Conservation (phyloP, 805 yeast species). For the Ogataea naganishii region DNA sequence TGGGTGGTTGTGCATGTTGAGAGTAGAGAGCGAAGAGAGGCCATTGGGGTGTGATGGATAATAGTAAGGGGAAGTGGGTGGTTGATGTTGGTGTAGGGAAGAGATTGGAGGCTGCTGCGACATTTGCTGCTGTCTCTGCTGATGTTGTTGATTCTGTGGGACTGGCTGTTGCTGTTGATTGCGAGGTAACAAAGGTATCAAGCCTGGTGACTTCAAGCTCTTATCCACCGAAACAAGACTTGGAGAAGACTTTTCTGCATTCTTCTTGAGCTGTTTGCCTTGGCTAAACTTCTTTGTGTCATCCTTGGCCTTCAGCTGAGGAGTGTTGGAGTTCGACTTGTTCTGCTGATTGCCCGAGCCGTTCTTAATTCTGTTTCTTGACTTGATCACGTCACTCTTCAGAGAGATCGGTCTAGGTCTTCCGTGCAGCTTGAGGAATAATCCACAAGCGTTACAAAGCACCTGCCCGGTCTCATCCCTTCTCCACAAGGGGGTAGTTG, state of each 20-base stretch:
- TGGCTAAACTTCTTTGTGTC: slow-evolving; percentile 7
- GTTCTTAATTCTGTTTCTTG: slow-evolving; percentile 77
- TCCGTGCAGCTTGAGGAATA: slow-evolving; percentile 83
- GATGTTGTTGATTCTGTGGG: slow-evolving; percentile 1
- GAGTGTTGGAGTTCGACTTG: slow-evolving; percentile 44
- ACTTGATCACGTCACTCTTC: slow-evolving; percentile 87
- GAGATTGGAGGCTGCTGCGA: slow-evolving; percentile 1
- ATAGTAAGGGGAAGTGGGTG: slow-evolving; percentile 4
- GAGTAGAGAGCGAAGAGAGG: too few relatives aligned
- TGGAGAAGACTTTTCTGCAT: slow-evolving; percentile 9
- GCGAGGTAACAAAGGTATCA: slow-evolving; percentile 33
- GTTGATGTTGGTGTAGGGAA: slow-evolving; percentile 2
- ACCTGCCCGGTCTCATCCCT: slow-evolving; percentile 88
- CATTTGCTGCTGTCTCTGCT: slow-evolving; percentile 3
- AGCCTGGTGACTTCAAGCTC: slow-evolving; percentile 25
- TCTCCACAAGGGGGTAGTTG: slow-evolving; percentile 93
- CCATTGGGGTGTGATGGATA: too few relatives aligned
- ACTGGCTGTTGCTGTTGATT: slow-evolving; percentile 13
- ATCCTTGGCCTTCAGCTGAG: slow-evolving; percentile 47
- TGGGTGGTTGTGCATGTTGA: too few relatives aligned
- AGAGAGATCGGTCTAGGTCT: slow-evolving; percentile 86
- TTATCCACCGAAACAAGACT: slow-evolving; percentile 6
- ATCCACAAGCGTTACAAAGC: slow-evolving; percentile 90
- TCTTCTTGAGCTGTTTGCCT: slow-evolving; percentile 2
- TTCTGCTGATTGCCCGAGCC: slow-evolving; percentile 6